A percentile compares a stretch with the other conserved stretches of the same genome.
Evolutionary conservation across 148 eudicot genomes (phyloP).

Genomic region (Talinum fruticosum): DNA sequence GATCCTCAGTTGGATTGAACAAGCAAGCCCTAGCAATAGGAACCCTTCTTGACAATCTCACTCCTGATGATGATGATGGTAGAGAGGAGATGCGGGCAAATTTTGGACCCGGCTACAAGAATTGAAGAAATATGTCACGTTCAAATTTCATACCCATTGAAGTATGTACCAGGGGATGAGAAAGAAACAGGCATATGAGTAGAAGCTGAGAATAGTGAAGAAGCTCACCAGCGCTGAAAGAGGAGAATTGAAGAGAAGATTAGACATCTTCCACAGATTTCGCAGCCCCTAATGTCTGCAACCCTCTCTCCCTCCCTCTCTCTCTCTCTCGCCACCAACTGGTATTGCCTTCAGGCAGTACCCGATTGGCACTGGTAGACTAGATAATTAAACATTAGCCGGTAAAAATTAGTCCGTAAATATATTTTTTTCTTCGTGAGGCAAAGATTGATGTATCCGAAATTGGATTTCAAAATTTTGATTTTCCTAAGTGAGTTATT

Average conservation of each 20-base stretch:
- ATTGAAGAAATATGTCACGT: not conserved
- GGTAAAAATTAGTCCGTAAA: too few relatives aligned
- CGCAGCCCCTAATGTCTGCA: not conserved
- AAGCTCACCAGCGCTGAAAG: not conserved
- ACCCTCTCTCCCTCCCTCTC: not conserved
- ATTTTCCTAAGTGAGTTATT: too few relatives aligned
- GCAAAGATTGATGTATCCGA: too few relatives aligned
- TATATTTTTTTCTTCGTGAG: too few relatives aligned
- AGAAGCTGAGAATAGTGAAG: not conserved
- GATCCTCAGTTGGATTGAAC: slow-evolving; percentile 3
- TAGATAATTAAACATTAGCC: too few relatives aligned
- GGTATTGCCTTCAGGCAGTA: too few relatives aligned
- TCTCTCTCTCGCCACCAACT: too few relatives aligned
- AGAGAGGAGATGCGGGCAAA: not conserved
- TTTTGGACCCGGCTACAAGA: not conserved
- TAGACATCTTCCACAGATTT: not conserved
- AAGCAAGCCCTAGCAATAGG: slow-evolving; percentile 1
- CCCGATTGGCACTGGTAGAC: too few relatives aligned
- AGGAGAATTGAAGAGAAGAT: not conserved
- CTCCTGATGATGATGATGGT: not conserved
- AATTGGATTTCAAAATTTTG: too few relatives aligned
- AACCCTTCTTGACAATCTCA: slow-evolving; percentile 10
- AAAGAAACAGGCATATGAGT: not conserved
- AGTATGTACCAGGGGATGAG: not conserved
- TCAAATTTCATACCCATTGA: not conserved